Percentiles rank a stretch among this genome's conserved stretches.
Evolutionary conservation across 106 monocot genomes (phyloP).

Genomic region (Dendrobium chrysotoxum): DNA sequence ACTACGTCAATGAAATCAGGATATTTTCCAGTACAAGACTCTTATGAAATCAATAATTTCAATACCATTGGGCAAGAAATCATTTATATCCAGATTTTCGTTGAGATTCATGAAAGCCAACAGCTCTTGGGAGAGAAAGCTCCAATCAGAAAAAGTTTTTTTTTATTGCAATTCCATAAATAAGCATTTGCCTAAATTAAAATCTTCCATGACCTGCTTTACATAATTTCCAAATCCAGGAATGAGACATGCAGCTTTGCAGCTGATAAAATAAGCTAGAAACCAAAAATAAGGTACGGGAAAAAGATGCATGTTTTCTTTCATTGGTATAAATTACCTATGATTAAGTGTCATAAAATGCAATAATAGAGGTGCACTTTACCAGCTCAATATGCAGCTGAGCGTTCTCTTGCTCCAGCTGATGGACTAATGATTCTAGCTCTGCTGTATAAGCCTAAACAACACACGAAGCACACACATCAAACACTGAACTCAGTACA

Average conservation of each 20-base stretch:
- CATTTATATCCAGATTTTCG: background rate
- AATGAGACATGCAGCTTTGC: background rate
- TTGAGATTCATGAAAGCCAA: background rate
- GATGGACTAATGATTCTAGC: conserved; percentile 46
- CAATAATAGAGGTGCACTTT: background rate
- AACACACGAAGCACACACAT: background rate
- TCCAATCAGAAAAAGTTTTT: too few relatives aligned
- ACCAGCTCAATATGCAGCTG: conserved; percentile 40
- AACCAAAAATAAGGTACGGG: background rate
- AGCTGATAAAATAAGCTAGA: background rate
- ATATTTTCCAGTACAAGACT: background rate
- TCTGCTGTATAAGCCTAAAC: conserved; percentile 57
- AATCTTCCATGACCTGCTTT: background rate
- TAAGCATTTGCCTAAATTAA: background rate
- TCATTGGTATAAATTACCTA: background rate
- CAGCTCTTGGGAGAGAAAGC: background rate
- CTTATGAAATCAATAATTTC: background rate
- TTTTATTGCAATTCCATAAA: background rate
- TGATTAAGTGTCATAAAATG: background rate
- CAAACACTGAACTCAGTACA: background rate
- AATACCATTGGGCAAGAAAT: background rate
- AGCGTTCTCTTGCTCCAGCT: conserved; percentile 54
- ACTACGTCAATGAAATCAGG: background rate
- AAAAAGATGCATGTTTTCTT: background rate
- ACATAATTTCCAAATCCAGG: background rate